Evolutionary conservation across 2,329 filamentous ascomycete species (phyloP), one percentile per base, ranked within the genome.

Genomic region (Fragosphaeria purpurea): DNA sequence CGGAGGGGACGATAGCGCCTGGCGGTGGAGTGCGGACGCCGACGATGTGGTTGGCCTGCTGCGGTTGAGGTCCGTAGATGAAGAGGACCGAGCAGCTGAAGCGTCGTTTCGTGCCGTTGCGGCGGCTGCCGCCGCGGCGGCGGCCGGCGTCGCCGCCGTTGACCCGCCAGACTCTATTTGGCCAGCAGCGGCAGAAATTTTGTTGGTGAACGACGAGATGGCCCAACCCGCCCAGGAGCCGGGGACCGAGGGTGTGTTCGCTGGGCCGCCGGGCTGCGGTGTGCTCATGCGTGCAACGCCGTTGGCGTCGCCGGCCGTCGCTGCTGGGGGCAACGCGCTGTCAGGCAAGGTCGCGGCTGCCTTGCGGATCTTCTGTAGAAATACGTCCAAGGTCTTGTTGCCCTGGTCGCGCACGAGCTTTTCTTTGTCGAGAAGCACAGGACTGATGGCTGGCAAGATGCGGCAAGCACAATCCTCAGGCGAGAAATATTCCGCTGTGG

Each of bases 141-240:
- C 31, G 5, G 45, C 33, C 4, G 71, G 61, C 2, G 67, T 31
- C 64, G 38, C 69, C 70, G 53, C 75, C 13, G 75, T 63, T 1
- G 46, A 30, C 2, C 38, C 41, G 5, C 38, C 51, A 1, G 80
- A 70, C 62, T 91, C 76, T 56, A 98, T 98, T 51, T 96, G 86
- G 13, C 93, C 93, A 7, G 85, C 85, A 0, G 88, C 89, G 0
- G 86, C 70, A 2, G 88, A 83, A 10, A 97, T 66, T 61, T 95
- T 96, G 67, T 97, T 97, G 2, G 93, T 97, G 63, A 98, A 98
- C 1, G 89, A 96, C 0, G 93, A 97, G 50, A 98, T 96, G 1
- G 93, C 93, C 93, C 93, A 98, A 10, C 93, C 93, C 1, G 93
- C 82, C 93, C 93, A 97, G 4, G 76, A 75, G 10, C 40, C 52